Evolutionary conservation across 352 stramenopile genomes (phyloP).

Genomic region (Globisporangium cystogenes): DNA sequence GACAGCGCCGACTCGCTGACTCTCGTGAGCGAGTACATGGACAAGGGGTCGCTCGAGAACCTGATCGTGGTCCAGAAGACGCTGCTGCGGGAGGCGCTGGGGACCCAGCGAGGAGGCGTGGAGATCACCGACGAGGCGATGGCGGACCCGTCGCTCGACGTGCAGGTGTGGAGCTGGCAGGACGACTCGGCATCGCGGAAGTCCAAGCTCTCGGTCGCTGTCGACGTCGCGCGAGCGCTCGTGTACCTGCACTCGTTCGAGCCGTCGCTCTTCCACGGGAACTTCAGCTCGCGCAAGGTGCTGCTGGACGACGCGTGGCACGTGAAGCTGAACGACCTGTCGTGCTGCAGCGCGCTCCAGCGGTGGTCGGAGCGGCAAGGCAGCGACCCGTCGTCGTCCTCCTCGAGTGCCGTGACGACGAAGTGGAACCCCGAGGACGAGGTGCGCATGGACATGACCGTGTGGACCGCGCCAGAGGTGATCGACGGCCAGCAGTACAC

Average conservation of each 20-base stretch:
- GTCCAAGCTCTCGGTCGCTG: slow-evolving; percentile 34
- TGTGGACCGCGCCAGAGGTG: slow-evolving; percentile 39
- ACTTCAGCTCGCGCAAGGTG: slow-evolving; percentile 39
- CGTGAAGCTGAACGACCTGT: slow-evolving; percentile 39
- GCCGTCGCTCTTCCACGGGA: slow-evolving; percentile 31
- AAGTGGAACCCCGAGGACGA: slow-evolving; percentile 12
- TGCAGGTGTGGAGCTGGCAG: slow-evolving; percentile 21
- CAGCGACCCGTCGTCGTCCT: not conserved
- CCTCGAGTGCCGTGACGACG: slow-evolving; percentile 2
- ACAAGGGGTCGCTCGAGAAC: slow-evolving; percentile 26
- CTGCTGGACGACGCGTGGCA: slow-evolving; percentile 31
- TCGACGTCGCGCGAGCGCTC: slow-evolving; percentile 31
- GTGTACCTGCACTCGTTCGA: slow-evolving; percentile 45
- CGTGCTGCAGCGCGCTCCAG: slow-evolving; percentile 30
- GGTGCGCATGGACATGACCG: slow-evolving; percentile 42
- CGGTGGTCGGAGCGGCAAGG: slow-evolving; percentile 29
- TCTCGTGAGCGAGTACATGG: slow-evolving; percentile 37
- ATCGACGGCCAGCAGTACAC: slow-evolving; percentile 41
- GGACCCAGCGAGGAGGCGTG: slow-evolving; percentile 4
- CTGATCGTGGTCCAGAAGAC: slow-evolving; percentile 30
- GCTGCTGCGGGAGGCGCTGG: slow-evolving; percentile 8
- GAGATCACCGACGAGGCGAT: not conserved
- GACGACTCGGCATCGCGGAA: slow-evolving; percentile 18
- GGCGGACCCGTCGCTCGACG: not conserved
- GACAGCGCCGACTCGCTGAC: slow-evolving; percentile 12